Evolutionary conservation across 2,329 filamentous ascomycete genomes (phyloP), one percentile per base, ranked within the genome.

Genomic region (Fusarium sp.): DNA sequence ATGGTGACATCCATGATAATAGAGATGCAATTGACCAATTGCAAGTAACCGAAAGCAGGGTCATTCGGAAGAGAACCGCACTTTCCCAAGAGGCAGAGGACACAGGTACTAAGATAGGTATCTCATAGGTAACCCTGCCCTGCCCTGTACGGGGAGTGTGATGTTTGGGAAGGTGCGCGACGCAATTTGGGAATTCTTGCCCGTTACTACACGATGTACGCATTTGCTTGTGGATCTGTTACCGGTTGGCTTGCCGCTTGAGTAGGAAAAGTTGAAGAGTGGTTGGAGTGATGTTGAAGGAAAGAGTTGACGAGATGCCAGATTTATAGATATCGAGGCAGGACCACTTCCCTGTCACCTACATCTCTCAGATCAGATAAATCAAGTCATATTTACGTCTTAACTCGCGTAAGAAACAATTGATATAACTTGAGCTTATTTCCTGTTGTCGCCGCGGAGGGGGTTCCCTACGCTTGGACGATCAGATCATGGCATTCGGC

Each of bases 81-180:
- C 56, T 63, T 66, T 66, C 48, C 51, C 26, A 56, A 38, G 31
- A 42, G 20, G 49, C 24, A 26, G 36, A 10, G 31, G 36, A 42
- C 36, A 24, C 39, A 56, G 33, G 14, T 18, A 38, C 6, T 33
- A 20, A 48, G 18, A 28, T 26, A 43, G 58, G 28, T 31, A 40
- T 44, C 26, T 36, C 13, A 52, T 20, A 20, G 18, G 18, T 48
- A 50, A 69, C 60, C 66, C 65, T 62, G 22, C 34, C 40, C 26
- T 63, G 49, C n/a, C 36, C 56, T 48, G 38, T 26, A 45, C 39
- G 18, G 58, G 24, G 38, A 63, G 39, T 28, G 54, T 33, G 18
- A 18, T 53, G 40, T 55, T 67, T 66, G 61, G 61, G 66, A 63
- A 69, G 61, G 66, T 52, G 18, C 18, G 66, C 51, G 31, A 55